These are phyloP conservation scores for Phaeotremella skinneri DNA, from an alignment of 768 basidiomycete species.

Conservation along the genomic window DNA sequence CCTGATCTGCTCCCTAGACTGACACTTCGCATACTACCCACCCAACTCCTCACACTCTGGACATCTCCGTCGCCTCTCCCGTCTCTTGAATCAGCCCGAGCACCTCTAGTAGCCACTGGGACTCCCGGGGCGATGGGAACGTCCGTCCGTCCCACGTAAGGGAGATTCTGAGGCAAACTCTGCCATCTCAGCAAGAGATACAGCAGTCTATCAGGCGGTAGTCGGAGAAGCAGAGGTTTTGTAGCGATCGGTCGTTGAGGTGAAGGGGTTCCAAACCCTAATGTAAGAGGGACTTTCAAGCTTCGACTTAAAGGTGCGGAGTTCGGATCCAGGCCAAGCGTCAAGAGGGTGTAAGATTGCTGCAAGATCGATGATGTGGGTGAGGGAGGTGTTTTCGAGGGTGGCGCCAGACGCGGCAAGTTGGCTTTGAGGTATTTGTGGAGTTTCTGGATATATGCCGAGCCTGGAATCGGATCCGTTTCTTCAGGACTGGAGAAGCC, in stretches of 20 bases:
- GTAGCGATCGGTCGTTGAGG: conserved; percentile 2
- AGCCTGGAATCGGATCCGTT: conserved; percentile 33
- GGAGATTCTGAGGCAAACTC: conserved; percentile 31
- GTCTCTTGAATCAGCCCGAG: conserved; percentile 22
- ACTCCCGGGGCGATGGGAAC: conserved; percentile 45
- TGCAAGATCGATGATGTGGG: conserved; percentile 25
- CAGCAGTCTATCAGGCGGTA: conserved; percentile 48
- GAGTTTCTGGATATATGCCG: conserved; percentile 38
- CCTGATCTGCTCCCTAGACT: conserved; percentile 35
- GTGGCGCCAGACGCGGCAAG: conserved; percentile 37
- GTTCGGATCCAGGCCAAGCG: conserved; percentile 48
- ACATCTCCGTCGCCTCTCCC: conserved; percentile 45
- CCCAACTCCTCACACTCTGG: conserved; percentile 48
- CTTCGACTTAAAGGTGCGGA: conserved; percentile 39
- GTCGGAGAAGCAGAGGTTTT: conserved; percentile 44
- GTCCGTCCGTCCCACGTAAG: conserved; percentile 48
- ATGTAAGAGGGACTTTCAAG: conserved; percentile 43
- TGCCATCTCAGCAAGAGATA: conserved; percentile 48
- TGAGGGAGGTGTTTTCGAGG: not conserved
- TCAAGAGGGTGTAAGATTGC: conserved; percentile 49
- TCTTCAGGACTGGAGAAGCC: conserved; percentile 15
- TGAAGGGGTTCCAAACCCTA: conserved; percentile 41
- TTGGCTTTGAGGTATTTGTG: conserved; percentile 46
- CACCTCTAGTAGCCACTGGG: conserved; percentile 35
- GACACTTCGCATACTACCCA: conserved; percentile 49